phyloP scores from a whole-genome alignment of 208 protist species.

The Phytomonas francai region DNA sequence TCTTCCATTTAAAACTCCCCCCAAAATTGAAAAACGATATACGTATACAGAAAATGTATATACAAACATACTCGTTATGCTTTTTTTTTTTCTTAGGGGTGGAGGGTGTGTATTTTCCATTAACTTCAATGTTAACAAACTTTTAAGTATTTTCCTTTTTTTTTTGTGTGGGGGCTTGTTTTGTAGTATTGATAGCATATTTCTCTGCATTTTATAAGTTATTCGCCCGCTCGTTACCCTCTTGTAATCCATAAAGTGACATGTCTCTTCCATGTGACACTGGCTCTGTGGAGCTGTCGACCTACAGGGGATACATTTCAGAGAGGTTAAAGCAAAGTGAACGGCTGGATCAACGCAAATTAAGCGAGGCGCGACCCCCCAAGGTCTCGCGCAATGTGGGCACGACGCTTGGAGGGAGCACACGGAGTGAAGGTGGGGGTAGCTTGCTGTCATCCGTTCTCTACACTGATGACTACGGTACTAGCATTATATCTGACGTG shows the following conservation, averaged over 20 bases:
- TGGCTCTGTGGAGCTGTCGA: conserved; percentile 58
- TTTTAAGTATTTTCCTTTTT: conserved; percentile 12
- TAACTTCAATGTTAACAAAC: background rate
- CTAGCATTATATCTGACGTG: conserved; percentile 49
- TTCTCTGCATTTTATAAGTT: background rate
- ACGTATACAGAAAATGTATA: background rate
- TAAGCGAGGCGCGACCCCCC: conserved; percentile 32
- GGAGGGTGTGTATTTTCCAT: background rate
- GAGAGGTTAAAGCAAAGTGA: conserved; percentile 29
- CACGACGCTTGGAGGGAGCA: conserved; percentile 1
- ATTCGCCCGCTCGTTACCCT: conserved; percentile 1
- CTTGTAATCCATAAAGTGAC: background rate
- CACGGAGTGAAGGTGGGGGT: background rate
- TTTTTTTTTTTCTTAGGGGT: conserved; percentile 5
- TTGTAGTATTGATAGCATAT: conserved; percentile 9
- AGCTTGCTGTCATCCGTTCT: conserved; percentile 55
- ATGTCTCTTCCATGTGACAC: conserved; percentile 81
- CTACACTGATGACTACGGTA: conserved; percentile 66
- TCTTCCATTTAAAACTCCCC: background rate
- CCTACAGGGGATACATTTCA: conserved; percentile 45
- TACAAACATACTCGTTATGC: background rate
- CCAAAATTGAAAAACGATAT: background rate
- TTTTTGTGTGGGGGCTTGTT: conserved; percentile 13
- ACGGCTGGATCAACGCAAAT: conserved; percentile 48
- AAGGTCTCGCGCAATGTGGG: conserved; percentile 42